Conservation (phyloP, 345 rosid genomes). For the Salix koriyanagi region DNA sequence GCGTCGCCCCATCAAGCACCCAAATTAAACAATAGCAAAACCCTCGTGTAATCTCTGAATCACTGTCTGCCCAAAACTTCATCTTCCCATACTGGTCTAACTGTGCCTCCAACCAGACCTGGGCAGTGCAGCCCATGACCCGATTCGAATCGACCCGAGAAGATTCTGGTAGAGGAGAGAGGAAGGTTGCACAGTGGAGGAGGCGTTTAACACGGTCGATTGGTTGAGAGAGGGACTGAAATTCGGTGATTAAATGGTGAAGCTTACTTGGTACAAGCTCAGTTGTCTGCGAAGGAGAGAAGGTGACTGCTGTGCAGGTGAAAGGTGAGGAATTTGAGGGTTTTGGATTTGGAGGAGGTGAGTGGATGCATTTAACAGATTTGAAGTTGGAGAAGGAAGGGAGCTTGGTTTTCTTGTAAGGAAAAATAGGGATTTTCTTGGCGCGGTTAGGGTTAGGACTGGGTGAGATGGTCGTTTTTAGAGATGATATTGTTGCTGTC, state of each 20-base stretch:
- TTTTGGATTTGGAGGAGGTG: slow-evolving; percentile 13
- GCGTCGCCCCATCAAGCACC: slow-evolving; percentile 58
- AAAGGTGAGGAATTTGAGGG: slow-evolving; percentile 34
- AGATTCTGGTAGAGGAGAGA: slow-evolving; percentile 52
- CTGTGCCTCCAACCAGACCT: slow-evolving; percentile 76
- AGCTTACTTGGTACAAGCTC: slow-evolving; percentile 48
- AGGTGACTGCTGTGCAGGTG: slow-evolving; percentile 51
- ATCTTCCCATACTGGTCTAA: slow-evolving; percentile 60
- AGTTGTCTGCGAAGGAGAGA: slow-evolving; percentile 41
- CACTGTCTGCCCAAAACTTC: slow-evolving; percentile 77
- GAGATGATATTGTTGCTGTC: neutral
- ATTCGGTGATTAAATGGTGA: slow-evolving; percentile 52
- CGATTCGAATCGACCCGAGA: slow-evolving; percentile 67
- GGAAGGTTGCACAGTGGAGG: slow-evolving; percentile 47
- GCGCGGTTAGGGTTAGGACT: neutral
- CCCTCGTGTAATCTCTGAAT: slow-evolving; percentile 79
- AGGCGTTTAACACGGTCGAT: slow-evolving; percentile 69
- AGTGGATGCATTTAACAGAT: slow-evolving; percentile 38
- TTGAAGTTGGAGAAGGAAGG: slow-evolving; percentile 11
- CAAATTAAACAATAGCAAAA: slow-evolving; percentile 71
- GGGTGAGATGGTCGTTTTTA: neutral
- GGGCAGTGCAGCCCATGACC: slow-evolving; percentile 94
- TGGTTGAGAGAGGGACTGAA: slow-evolving; percentile 53
- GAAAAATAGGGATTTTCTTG: neutral
- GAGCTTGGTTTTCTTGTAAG: neutral